Conservation (phyloP, 2,329 filamentous ascomycete species). For the Ascochyta clinopodiicola region DNA sequence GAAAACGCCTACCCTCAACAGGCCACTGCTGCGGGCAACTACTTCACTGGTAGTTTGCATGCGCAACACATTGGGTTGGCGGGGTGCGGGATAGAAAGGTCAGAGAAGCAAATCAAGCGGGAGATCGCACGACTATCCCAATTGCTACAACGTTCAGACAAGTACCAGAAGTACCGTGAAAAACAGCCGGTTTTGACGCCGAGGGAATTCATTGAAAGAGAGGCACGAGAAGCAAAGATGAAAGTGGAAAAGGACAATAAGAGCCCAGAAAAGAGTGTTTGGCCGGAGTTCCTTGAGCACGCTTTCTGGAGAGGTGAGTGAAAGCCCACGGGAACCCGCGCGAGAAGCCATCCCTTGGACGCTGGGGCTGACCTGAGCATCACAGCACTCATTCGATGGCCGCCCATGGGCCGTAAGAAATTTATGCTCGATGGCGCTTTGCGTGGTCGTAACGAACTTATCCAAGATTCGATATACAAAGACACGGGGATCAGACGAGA, state of each 20-base stretch:
- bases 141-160: slow-evolving; percentile 45
- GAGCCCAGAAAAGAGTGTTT: slow-evolving; percentile 44
- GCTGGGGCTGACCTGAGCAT: slow-evolving; percentile 7
- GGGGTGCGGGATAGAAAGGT: slow-evolving; percentile 30
- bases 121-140: slow-evolving; percentile 39
- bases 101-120: slow-evolving; percentile 37
- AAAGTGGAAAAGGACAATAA: slow-evolving; percentile 32
- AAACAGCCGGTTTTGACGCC: slow-evolving; percentile 44
- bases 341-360: background rate
- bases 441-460: slow-evolving; percentile 67
- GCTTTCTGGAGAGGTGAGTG: slow-evolving; percentile 57
- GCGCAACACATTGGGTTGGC: slow-evolving; percentile 31
- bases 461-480: slow-evolving; percentile 63
- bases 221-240: slow-evolving; percentile 23
- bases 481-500: slow-evolving; percentile 60
- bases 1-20: slow-evolving; percentile 34
- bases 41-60: slow-evolving; percentile 35
- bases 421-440: slow-evolving; percentile 56
- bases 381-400: slow-evolving; percentile 55
- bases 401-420: slow-evolving; percentile 65
- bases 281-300: slow-evolving; percentile 56
- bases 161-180: slow-evolving; percentile 55
- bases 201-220: slow-evolving; percentile 28
- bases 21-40: slow-evolving; percentile 25
- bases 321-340: background rate